These are phyloP conservation scores for Mortierella sp. DNA, from an alignment of 371 early-diverging fungal genomes.

Conservation along the genomic window DNA sequence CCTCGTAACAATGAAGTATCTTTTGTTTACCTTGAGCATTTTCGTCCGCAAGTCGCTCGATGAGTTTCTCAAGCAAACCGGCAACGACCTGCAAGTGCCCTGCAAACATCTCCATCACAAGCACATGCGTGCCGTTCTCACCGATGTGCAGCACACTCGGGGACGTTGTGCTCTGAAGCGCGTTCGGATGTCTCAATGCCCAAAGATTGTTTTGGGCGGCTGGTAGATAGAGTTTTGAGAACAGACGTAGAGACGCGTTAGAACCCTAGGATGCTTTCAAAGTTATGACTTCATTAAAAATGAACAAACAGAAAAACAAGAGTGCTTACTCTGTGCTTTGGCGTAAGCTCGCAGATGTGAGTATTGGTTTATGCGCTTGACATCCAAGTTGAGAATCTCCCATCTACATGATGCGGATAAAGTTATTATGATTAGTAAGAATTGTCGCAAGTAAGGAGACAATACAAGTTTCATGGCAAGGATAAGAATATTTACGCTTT, in stretches of 20 bases:
- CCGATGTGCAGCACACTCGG: slow-evolving; percentile 61
- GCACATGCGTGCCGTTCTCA: slow-evolving; percentile 67
- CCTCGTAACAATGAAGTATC: no score
- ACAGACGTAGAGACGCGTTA: background rate
- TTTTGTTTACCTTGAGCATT: slow-evolving; percentile 63
- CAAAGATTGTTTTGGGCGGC: slow-evolving; percentile 36
- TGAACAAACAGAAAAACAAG: background rate
- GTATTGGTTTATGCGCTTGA: slow-evolving; percentile 49
- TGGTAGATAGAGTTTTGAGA: background rate
- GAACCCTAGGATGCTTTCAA: background rate
- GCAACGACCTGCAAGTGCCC: slow-evolving; percentile 69
- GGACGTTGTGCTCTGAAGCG: slow-evolving; percentile 29
- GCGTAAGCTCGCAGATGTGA: slow-evolving; percentile 46
- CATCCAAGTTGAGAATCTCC: slow-evolving; percentile 55
- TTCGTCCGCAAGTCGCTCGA: slow-evolving; percentile 71
- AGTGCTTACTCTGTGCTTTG: slow-evolving; percentile 23
- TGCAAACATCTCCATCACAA: slow-evolving; percentile 65
- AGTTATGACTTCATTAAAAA: background rate
- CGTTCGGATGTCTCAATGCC: slow-evolving; percentile 49
- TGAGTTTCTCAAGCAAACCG: slow-evolving; percentile 67
- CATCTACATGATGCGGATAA: slow-evolving; percentile 22
- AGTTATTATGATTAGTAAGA: background rate
- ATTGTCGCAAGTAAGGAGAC: background rate
- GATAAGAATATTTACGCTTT: slow-evolving; percentile 35
- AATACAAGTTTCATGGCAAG: no score